Conservation (phyloP, 2,329 filamentous ascomycete species). For the Colletotrichum nymphaeae region DNA sequence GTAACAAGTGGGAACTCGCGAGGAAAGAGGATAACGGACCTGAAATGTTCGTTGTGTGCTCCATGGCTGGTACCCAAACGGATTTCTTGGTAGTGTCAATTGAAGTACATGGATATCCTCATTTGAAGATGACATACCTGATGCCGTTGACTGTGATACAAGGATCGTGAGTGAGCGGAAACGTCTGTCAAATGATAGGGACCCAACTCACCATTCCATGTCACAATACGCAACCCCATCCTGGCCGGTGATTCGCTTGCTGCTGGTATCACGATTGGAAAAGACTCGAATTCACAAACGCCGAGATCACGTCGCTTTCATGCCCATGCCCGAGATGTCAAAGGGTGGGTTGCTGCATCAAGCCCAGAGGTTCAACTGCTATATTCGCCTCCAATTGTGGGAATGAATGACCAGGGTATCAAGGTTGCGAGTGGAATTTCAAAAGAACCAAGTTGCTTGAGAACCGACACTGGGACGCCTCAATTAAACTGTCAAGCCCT, state of each 20-base stretch:
- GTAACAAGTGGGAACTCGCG: neutral
- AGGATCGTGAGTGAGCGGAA: constrained; percentile 39
- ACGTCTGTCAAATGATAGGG: neutral
- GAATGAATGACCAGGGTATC: neutral
- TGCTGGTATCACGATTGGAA: no score
- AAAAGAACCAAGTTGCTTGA: neutral
- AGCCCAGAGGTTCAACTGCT: neutral
- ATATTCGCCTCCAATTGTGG: neutral
- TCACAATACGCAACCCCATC: constrained; percentile 85
- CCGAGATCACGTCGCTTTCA: constrained; percentile 4
- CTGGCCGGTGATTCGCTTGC: constrained; percentile 36
- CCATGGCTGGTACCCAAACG: constrained; percentile 89
- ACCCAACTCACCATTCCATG: constrained; percentile 78
- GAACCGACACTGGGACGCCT: neutral
- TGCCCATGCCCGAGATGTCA: constrained; percentile 1
- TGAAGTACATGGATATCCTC: neutral
- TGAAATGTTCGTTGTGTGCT: constrained; percentile 76
- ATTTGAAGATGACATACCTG: constrained; percentile 57
- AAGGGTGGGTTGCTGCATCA: neutral
- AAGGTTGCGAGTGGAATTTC: neutral
- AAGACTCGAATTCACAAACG: neutral
- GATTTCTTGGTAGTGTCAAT: constrained; percentile 66
- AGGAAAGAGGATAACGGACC: constrained; percentile 51
- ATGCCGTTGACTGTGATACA: constrained; percentile 79
- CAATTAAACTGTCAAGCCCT: neutral